Conservation (phyloP, 768 basidiomycete genomes). For the Mycena galopus region DNA sequence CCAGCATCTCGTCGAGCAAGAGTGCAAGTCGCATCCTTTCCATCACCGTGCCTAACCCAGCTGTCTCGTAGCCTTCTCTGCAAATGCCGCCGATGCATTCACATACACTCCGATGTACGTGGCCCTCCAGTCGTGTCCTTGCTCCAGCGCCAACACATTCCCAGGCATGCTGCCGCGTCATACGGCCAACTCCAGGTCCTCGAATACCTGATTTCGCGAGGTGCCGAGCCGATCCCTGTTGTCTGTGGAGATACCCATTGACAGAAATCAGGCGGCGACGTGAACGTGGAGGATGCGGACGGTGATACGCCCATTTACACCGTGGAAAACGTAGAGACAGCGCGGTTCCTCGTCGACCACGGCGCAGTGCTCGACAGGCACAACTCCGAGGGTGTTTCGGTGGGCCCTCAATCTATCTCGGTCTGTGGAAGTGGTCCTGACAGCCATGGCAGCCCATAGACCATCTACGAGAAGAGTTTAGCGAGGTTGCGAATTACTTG, state of each 20-base stretch:
- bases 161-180: constrained; percentile 93
- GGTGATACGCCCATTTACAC: constrained; percentile 95
- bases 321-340: constrained; percentile 85
- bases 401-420: constrained; percentile 52
- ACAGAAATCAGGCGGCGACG: constrained; percentile 76
- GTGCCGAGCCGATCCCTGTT: constrained; percentile 50
- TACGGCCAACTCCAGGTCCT: constrained; percentile 86
- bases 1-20: constrained; percentile 71
- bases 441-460: constrained; percentile 69
- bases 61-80: constrained; percentile 64
- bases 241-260: constrained; percentile 21
- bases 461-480: constrained; percentile 79
- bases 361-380: constrained; percentile 74
- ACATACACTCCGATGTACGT: constrained; percentile 88
- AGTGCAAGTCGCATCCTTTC: constrained; percentile 58
- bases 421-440: constrained; percentile 21
- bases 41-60: constrained; percentile 48
- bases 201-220: constrained; percentile 81
- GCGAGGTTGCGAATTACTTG: constrained; percentile 73
- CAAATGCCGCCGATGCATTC: constrained; percentile 77
- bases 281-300: constrained; percentile 88
- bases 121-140: constrained; percentile 24
- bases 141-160: constrained; percentile 30
- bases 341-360: constrained; percentile 81
- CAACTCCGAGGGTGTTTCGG: constrained; percentile 83